These are phyloP conservation scores for Eimeria acervulina DNA, from an alignment of 169 alveolate genomes.

Conservation along the genomic window DNA sequence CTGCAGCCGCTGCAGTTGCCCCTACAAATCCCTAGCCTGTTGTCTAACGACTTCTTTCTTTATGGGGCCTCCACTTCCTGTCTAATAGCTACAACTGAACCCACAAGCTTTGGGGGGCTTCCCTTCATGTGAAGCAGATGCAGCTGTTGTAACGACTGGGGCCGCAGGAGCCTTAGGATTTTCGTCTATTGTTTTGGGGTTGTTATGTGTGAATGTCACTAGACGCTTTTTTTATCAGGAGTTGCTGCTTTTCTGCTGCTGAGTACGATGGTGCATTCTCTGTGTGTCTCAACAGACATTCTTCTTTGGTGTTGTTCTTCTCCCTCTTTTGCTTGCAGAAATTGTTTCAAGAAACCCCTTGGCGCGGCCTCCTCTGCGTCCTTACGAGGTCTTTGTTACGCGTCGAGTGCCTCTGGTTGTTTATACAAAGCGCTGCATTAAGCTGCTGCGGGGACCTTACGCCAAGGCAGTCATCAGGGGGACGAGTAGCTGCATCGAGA, in stretches of 20 bases:
- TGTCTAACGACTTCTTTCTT: background rate
- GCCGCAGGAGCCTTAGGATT: too few species aligned
- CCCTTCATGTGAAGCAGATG: too few species aligned
- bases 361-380: constrained; percentile 76
- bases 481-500: constrained; percentile 75
- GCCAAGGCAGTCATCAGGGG: constrained; percentile 57
- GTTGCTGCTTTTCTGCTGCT: background rate
- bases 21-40: background rate
- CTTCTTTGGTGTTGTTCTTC: too few species aligned
- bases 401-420: constrained; percentile 76
- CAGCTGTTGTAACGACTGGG: too few species aligned
- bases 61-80: too few species aligned
- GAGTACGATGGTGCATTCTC: background rate
- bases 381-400: constrained; percentile 76
- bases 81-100: too few species aligned
- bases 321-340: background rate
- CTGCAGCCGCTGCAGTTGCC: too few species aligned
- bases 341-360: constrained; percentile 34
- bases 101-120: too few species aligned
- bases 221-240: too few species aligned
- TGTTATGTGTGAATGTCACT: too few species aligned
- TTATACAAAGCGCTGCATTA: constrained; percentile 66
- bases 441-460: constrained; percentile 69
- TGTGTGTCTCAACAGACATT: background rate
- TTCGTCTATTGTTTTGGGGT: too few species aligned